Conservation (phyloP, 371 early-diverging fungal species). For the Rhizomucor pusillus region DNA sequence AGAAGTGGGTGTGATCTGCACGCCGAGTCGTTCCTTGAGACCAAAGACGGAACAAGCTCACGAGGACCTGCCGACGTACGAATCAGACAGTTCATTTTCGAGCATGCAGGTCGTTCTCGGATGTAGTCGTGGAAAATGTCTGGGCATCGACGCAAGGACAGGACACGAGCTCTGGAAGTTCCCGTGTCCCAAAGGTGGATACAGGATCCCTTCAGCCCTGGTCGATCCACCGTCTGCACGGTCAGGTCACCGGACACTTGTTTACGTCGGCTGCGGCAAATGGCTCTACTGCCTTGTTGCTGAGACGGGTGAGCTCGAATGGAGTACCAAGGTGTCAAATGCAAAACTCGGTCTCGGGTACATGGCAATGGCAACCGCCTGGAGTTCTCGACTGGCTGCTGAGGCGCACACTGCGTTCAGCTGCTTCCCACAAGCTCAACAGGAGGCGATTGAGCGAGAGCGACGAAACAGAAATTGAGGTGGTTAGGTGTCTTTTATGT, state of each 20-base stretch:
- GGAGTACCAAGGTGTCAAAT: slow-evolving; percentile 22
- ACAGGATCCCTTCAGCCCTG: slow-evolving; percentile 20
- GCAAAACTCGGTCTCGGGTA: slow-evolving; percentile 16
- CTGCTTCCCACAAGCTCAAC: slow-evolving; percentile 17
- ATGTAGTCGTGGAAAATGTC: slow-evolving; percentile 25
- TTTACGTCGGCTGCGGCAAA: slow-evolving; percentile 30
- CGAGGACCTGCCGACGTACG: slow-evolving; percentile 1
- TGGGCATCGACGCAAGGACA: slow-evolving; percentile 23
- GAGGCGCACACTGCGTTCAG: slow-evolving; percentile 25
- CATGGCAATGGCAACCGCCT: slow-evolving; percentile 36
- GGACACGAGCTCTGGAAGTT: slow-evolving; percentile 31
- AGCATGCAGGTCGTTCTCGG: slow-evolving; percentile 16
- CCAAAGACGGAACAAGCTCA: background rate
- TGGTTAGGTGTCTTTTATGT: too few species aligned
- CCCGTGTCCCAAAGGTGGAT: slow-evolving; percentile 30
- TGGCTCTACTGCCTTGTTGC: slow-evolving; percentile 26
- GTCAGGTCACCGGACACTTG: background rate
- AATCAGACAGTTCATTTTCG: background rate
- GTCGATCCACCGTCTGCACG: slow-evolving; percentile 20
- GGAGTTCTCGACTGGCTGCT: slow-evolving; percentile 35
- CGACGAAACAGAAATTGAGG: too few species aligned
- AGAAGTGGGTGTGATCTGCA: slow-evolving; percentile 21
- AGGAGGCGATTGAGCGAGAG: too few species aligned
- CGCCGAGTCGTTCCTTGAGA: slow-evolving; percentile 11
- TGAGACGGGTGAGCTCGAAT: slow-evolving; percentile 19